Conservation (phyloP, 2,329 filamentous ascomycete species). For the Blastomyces gilchristii region DNA sequence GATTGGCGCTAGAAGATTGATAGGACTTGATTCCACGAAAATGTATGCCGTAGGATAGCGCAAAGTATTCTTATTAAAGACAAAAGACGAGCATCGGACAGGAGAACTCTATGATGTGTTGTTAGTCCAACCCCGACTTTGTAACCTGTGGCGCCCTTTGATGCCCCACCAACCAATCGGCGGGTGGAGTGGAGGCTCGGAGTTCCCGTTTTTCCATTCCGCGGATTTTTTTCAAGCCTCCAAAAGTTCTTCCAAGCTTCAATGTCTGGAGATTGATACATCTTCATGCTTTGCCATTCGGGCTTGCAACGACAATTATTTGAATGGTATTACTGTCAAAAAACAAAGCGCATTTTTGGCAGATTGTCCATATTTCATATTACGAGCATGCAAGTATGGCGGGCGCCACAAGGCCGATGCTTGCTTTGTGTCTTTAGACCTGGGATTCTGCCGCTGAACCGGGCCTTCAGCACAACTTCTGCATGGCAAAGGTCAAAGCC, state of each 20-base stretch:
- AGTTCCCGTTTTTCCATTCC: background rate
- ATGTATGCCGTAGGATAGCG: background rate
- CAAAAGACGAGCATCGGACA: background rate
- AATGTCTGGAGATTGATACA: background rate
- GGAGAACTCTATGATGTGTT: background rate
- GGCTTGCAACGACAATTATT: background rate
- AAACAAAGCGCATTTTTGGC: background rate
- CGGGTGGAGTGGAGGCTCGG: background rate
- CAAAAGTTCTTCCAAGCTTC: background rate
- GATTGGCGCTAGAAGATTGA: background rate
- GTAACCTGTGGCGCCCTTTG: background rate
- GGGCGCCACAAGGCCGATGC: conserved; percentile 29
- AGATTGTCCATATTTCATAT: background rate
- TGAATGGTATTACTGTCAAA: background rate
- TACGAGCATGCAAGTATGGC: conserved; percentile 34
- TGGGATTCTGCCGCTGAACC: conserved; percentile 20
- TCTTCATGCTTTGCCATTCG: background rate
- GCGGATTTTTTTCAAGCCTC: background rate
- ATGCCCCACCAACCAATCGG: background rate
- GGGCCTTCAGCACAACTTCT: conserved; percentile 26
- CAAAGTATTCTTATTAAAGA: background rate
- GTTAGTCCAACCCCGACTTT: background rate
- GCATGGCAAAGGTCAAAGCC: conserved; percentile 18
- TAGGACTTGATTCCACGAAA: background rate
- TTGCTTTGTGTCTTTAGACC: conserved; percentile 33